These are phyloP conservation scores for Aspergillus bridgeri DNA, from an alignment of 495 filamentous ascomycete genomes.

Conservation along the genomic window DNA sequence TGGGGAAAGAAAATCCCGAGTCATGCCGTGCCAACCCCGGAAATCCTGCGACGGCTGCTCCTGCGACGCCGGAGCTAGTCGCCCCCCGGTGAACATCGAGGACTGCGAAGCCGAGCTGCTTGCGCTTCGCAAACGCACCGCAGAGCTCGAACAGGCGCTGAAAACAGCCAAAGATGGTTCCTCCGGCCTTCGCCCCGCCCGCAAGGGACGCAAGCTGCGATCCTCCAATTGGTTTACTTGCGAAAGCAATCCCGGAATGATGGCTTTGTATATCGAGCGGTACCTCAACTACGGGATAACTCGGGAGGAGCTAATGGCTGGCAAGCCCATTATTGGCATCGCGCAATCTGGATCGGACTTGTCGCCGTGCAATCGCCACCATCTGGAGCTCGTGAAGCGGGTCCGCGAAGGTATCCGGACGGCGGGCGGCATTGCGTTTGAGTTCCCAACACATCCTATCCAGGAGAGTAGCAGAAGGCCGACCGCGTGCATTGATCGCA, in stretches of 20 bases:
- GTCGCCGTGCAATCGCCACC: constrained; percentile 52
- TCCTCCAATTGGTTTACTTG: constrained; percentile 49
- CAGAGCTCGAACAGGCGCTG: constrained; percentile 34
- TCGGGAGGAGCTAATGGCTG: constrained; percentile 49
- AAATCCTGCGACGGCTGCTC: constrained; percentile 40
- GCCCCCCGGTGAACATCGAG: constrained; percentile 30
- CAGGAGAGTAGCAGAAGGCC: constrained; percentile 50
- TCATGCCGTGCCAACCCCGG: constrained; percentile 34
- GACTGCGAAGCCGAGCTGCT: constrained; percentile 39
- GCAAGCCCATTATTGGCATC: constrained; percentile 56
- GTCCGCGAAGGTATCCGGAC: constrained; percentile 52
- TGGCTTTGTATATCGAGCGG: constrained; percentile 51
- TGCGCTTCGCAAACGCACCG: constrained; percentile 33
- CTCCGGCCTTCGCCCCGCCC: constrained; percentile 11
- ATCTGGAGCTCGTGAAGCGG: constrained; percentile 50
- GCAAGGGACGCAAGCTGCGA: constrained; percentile 33
- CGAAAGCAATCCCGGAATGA: constrained; percentile 47
- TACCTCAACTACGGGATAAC: constrained; percentile 56
- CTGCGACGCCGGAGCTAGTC: constrained; percentile 23
- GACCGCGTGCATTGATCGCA: constrained; percentile 52
- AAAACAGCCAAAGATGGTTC: constrained; percentile 21
- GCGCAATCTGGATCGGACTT: constrained; percentile 55
- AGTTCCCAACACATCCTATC: constrained; percentile 56
- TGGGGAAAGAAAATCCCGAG: neutral
- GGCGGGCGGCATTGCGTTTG: constrained; percentile 53